Conservation (phyloP, 2,329 filamentous ascomycete genomes). For the Helotiales sp. region DNA sequence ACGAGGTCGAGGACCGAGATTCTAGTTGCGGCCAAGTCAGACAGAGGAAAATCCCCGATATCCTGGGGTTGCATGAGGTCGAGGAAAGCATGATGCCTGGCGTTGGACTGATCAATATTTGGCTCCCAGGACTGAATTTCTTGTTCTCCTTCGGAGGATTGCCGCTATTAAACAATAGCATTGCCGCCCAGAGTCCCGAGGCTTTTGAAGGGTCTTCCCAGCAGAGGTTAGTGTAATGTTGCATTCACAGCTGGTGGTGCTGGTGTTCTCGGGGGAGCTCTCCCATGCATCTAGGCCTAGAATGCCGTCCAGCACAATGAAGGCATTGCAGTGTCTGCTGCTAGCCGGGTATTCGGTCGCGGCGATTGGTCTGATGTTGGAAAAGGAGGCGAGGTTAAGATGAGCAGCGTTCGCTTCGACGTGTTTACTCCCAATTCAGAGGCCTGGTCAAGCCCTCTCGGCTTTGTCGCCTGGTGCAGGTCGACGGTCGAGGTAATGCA, state of each 20-base stretch:
- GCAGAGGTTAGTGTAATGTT: neutral
- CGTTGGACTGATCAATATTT: conserved; percentile 2
- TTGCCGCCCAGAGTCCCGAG: neutral
- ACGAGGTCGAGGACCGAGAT: neutral
- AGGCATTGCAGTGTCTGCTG: neutral
- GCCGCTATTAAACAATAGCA: neutral
- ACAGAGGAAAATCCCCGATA: neutral
- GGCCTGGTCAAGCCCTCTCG: too few species aligned
- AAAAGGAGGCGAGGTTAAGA: neutral
- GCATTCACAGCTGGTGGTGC: neutral
- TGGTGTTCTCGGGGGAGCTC: neutral
- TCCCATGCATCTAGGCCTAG: neutral
- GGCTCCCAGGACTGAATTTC: conserved; percentile 5
- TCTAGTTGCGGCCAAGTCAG: neutral
- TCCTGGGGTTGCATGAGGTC: neutral
- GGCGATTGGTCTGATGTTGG: neutral
- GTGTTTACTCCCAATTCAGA: neutral
- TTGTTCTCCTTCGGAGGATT: conserved; percentile 2
- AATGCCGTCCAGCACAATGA: neutral
- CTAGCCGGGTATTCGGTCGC: neutral
- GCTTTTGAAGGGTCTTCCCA: neutral
- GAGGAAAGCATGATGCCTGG: conserved; percentile 3
- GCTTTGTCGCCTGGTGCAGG: too few species aligned
- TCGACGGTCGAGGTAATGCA: neutral
- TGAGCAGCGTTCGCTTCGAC: neutral